Conservation (phyloP, 2,329 filamentous ascomycete species). For the Botrytis porri region DNA sequence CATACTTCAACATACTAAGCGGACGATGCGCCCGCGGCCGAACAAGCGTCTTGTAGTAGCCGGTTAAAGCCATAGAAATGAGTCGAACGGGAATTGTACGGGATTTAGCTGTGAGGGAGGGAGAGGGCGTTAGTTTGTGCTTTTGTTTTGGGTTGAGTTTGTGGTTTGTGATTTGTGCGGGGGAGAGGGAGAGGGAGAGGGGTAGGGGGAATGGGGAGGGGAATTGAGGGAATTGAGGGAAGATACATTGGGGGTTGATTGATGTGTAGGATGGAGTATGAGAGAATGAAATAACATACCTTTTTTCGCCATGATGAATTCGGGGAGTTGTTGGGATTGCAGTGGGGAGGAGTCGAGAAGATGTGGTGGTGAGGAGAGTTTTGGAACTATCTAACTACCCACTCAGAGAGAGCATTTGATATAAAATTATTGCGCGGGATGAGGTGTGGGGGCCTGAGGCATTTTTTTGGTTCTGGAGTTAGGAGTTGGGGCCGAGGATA, state of each 20-base stretch:
- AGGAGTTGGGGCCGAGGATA: too few species aligned
- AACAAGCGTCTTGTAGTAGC: slow-evolving; percentile 90
- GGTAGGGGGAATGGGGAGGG: neutral
- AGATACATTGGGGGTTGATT: neutral
- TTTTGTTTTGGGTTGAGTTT: neutral
- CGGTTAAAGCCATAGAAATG: slow-evolving; percentile 97
- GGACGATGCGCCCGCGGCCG: slow-evolving; percentile 78
- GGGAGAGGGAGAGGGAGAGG: neutral
- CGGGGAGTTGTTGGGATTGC: neutral
- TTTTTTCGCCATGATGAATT: neutral
- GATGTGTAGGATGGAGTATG: neutral
- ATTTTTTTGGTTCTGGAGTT: too few species aligned
- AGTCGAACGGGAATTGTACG: slow-evolving; percentile 91
- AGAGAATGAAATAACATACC: neutral
- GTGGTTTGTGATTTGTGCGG: neutral
- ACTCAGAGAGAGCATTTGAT: neutral
- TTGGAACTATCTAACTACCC: too few species aligned
- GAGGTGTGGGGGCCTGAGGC: too few species aligned
- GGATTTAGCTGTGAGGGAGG: slow-evolving; percentile 57
- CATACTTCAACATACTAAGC: slow-evolving; percentile 98
- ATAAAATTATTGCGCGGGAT: neutral
- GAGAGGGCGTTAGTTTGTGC: neutral
- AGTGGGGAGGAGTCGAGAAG: neutral
- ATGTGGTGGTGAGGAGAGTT: too few species aligned
- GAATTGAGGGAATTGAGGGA: accelerated